Evolutionary conservation across 495 filamentous ascomycete genomes (phyloP).

Genomic region (Hypoxylon rickii): DNA sequence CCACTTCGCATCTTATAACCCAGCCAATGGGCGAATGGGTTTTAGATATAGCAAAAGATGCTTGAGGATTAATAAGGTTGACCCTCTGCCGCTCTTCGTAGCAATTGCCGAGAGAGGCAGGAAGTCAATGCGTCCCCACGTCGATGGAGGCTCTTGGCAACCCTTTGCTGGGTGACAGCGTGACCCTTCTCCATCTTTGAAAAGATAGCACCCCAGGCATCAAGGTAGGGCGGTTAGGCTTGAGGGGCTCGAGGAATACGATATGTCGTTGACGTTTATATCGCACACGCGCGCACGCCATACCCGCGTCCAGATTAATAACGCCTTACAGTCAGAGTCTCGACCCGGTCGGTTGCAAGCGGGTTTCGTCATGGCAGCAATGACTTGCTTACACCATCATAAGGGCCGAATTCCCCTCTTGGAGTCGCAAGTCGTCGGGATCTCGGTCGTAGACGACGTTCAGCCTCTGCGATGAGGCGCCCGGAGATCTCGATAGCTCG

Average conservation of each 20-base stretch:
- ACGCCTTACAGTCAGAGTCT: slow-evolving; percentile 2
- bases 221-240: slow-evolving; percentile 2
- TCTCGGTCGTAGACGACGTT: slow-evolving; percentile 19
- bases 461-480: slow-evolving; percentile 29
- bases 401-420: slow-evolving; percentile 29
- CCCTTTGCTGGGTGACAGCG: slow-evolving; percentile 14
- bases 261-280: slow-evolving; percentile 13
- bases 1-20: neutral
- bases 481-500: slow-evolving; percentile 11
- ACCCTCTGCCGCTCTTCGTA: slow-evolving; percentile 19
- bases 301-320: slow-evolving; percentile 20
- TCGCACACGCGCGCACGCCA: slow-evolving; percentile 16
- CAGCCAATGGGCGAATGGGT: slow-evolving; percentile 10
- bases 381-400: slow-evolving; percentile 5
- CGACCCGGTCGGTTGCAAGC: neutral
- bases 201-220: slow-evolving; percentile 1
- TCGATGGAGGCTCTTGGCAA: slow-evolving; percentile 33
- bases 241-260: slow-evolving; percentile 6
- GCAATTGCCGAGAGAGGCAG: slow-evolving; percentile 38
- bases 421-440: slow-evolving; percentile 5
- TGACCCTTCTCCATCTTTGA: slow-evolving; percentile 14
- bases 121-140: slow-evolving; percentile 17
- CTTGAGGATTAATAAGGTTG: slow-evolving; percentile 23
- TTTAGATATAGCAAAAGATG: slow-evolving; percentile 17
- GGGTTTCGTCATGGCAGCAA: slow-evolving; percentile 17